phyloP scores from a whole-genome alignment of 192 early-diverging fungal species.

The Coemansia sp. region DNA sequence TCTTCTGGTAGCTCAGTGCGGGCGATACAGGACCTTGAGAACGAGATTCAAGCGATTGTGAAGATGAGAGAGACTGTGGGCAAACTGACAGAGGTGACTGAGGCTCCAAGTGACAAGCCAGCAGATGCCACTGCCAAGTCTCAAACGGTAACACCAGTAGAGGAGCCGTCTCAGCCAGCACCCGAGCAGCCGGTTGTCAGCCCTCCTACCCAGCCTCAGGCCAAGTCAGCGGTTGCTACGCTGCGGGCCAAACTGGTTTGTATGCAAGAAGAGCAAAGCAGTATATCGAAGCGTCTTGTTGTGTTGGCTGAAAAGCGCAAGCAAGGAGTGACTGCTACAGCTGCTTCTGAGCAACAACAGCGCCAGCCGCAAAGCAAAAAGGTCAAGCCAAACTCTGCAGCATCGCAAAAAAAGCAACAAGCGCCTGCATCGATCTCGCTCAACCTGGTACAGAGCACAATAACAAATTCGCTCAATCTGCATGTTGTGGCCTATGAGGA shows the following conservation, averaged over 20 bases:
- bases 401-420: neutral
- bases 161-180: neutral
- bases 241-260: slow-evolving; percentile 24
- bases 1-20: neutral
- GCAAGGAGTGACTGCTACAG: neutral
- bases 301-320: slow-evolving; percentile 26
- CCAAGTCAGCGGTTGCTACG: neutral
- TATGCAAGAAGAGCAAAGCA: slow-evolving; percentile 27
- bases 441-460: neutral
- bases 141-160: neutral
- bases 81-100: neutral
- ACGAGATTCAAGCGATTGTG: slow-evolving; percentile 5
- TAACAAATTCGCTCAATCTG: neutral
- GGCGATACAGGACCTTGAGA: neutral
- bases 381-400: neutral
- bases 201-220: neutral
- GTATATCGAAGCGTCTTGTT: slow-evolving; percentile 15
- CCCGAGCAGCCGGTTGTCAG: neutral
- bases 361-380: neutral
- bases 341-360: neutral
- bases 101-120: neutral
- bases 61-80: neutral
- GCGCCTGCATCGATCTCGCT: neutral
- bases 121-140: neutral
- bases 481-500: neutral